phyloP scores from a whole-genome alignment of 2,329 filamentous ascomycete species.

The Alternaria arbusti region DNA sequence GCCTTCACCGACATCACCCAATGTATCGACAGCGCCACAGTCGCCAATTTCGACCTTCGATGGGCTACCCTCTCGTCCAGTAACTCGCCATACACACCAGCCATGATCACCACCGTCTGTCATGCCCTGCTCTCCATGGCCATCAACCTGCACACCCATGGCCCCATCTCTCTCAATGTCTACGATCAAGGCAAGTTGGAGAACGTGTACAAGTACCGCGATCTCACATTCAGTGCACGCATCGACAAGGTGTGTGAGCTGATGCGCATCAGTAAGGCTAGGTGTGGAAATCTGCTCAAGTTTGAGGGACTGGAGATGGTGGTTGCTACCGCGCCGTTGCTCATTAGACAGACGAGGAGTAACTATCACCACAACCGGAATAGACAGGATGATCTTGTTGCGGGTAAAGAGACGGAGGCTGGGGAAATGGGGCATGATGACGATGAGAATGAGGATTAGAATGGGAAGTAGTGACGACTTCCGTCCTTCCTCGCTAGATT shows the following conservation, averaged over 20 bases:
- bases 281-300: neutral
- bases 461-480: neutral
- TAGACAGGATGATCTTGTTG: neutral
- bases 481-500: neutral
- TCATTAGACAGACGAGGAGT: neutral
- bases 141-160: neutral
- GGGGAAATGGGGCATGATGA: neutral
- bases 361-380: slow-evolving; percentile 3
- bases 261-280: slow-evolving; percentile 2
- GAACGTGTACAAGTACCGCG: neutral
- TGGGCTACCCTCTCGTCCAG: neutral
- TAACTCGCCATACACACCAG: neutral
- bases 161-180: slow-evolving; percentile 3
- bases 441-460: neutral
- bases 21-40: slow-evolving; percentile 2
- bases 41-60: neutral
- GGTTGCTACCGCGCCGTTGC: neutral
- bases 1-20: slow-evolving; percentile 4
- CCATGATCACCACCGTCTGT: neutral
- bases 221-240: neutral
- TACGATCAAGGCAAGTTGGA: neutral
- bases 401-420: neutral
- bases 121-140: slow-evolving; percentile 3
- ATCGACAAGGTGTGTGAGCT: slow-evolving; percentile 3
- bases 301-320: slow-evolving; percentile 3